These are phyloP conservation scores for Pyrus pyrifolia DNA, from an alignment of 306 rosid genomes.

Conservation along the genomic window DNA sequence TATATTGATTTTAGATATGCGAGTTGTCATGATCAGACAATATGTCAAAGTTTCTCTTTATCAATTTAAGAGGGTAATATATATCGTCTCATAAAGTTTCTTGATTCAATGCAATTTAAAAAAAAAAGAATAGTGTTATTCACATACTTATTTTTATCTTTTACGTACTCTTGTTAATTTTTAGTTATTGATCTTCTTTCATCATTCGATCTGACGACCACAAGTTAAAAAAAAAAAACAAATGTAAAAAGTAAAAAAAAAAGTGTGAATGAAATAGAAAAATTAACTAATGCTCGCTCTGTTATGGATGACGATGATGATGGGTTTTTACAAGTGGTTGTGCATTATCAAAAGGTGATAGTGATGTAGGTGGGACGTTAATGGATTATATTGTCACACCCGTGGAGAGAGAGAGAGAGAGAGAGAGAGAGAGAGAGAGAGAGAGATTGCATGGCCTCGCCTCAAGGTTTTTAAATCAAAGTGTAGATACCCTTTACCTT, in stretches of 20 bases:
- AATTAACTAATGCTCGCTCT: neutral
- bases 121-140: neutral
- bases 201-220: too few species aligned
- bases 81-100: constrained; percentile 2
- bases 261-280: neutral
- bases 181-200: too few species aligned
- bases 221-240: too few species aligned
- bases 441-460: neutral
- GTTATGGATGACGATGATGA: constrained; percentile 2
- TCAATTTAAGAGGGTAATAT: neutral
- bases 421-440: constrained; percentile 12
- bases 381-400: constrained; percentile 31
- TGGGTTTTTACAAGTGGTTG: constrained; percentile 25
- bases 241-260: too few species aligned
- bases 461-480: constrained; percentile 13
- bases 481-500: constrained; percentile 1
- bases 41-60: neutral
- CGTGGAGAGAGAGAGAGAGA: constrained; percentile 15
- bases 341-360: constrained; percentile 30
- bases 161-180: too few species aligned
- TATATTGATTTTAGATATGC: too few species aligned
- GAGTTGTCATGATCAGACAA: too few species aligned
- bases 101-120: constrained; percentile 29
- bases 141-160: too few species aligned
- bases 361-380: constrained; percentile 31